These are phyloP conservation scores for Torulaspora globosa DNA, from an alignment of 1,139 yeast species.

Conservation along the genomic window DNA sequence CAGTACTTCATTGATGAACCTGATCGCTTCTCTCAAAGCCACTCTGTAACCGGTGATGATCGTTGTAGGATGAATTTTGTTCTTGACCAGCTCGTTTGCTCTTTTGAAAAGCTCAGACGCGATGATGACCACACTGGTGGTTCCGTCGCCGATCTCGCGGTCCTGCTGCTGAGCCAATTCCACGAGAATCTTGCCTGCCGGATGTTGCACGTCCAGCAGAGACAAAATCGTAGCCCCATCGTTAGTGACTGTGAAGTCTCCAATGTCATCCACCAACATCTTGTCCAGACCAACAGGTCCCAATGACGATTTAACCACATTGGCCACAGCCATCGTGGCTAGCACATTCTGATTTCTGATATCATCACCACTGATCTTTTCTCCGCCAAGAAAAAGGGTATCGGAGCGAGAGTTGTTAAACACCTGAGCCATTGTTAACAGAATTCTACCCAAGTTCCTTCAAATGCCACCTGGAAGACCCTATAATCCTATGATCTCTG, in stretches of 20 bases:
- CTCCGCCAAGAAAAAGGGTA: conserved; percentile 91
- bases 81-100: conserved; percentile 90
- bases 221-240: conserved; percentile 97
- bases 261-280: conserved; percentile 98
- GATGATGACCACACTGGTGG: conserved; percentile 92
- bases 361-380: conserved; percentile 93
- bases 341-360: conserved; percentile 92
- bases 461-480: background rate
- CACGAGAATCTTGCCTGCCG: conserved; percentile 95
- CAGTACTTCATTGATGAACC: conserved; percentile 81
- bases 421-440: conserved; percentile 46
- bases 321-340: conserved; percentile 95
- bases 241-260: conserved; percentile 97
- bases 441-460: background rate
- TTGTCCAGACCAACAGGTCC: conserved; percentile 99
- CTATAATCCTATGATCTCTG: background rate
- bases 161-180: conserved; percentile 99
- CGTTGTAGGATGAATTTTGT: conserved; percentile 95
- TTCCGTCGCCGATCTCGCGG: conserved; percentile 98
- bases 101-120: conserved; percentile 89
- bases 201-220: conserved; percentile 93
- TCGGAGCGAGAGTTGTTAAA: conserved; percentile 78
- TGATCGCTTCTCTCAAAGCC: conserved; percentile 87
- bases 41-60: conserved; percentile 94
- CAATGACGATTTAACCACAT: conserved; percentile 91